These are phyloP conservation scores for Nepenthes alata DNA, from an alignment of 179 eudicot genomes.

Conservation along the genomic window DNA sequence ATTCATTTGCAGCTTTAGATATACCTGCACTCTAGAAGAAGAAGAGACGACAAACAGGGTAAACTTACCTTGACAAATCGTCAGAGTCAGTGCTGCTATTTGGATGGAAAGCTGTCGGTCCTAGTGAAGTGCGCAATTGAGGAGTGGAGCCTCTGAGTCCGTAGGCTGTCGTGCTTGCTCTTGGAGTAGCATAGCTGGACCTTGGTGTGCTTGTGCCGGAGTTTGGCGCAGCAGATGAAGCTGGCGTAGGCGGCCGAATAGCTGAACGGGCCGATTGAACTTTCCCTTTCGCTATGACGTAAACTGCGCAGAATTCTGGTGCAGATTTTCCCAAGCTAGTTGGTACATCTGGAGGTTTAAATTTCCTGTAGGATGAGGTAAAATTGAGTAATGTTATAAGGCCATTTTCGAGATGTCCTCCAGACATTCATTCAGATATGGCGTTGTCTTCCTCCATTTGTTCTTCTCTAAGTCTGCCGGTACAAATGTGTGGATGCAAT, in stretches of 20 bases:
- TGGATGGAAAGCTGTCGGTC: neutral
- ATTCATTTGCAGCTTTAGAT: too few relatives aligned
- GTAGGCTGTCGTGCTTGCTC: neutral
- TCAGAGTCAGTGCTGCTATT: slow-evolving; percentile 3
- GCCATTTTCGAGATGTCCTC: too few relatives aligned
- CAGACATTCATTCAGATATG: too few relatives aligned
- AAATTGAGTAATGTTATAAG: too few relatives aligned
- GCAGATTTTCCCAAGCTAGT: slow-evolving; percentile 36
- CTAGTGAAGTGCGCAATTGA: neutral
- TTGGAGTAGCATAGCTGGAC: slow-evolving; percentile 6
- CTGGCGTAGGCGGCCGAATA: slow-evolving; percentile 9
- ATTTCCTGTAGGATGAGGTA: slow-evolving; percentile 26
- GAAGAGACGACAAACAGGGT: too few relatives aligned
- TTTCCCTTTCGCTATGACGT: slow-evolving; percentile 43
- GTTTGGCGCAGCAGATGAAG: neutral
- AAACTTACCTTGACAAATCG: slow-evolving; percentile 13
- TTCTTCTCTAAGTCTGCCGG: neutral
- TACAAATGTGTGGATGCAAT: too few relatives aligned
- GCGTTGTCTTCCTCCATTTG: neutral
- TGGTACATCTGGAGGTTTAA: slow-evolving; percentile 49
- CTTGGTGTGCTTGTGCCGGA: neutral
- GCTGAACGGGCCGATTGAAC: slow-evolving; percentile 28
- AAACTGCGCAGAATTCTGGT: slow-evolving; percentile 56
- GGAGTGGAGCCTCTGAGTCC: neutral
- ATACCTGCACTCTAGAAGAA: too few relatives aligned